These are phyloP conservation scores for Thelonectria olida DNA, from an alignment of 2,329 filamentous ascomycete genomes.

Conservation along the genomic window DNA sequence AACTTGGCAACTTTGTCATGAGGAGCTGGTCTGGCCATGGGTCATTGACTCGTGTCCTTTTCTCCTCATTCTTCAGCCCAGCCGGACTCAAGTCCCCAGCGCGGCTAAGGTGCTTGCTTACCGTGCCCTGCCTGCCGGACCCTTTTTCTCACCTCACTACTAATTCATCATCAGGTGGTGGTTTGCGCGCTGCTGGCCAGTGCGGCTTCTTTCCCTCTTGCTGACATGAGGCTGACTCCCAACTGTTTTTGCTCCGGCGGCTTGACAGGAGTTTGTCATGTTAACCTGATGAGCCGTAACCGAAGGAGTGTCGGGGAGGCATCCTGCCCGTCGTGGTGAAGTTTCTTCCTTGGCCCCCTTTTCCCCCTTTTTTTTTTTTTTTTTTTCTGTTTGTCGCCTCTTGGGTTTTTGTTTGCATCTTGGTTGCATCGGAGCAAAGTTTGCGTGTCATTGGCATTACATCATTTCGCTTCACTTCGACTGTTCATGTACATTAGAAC, in stretches of 20 bases:
- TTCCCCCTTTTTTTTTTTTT: slow-evolving; percentile 9
- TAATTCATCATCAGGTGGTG: background rate
- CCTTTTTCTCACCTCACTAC: too few relatives aligned
- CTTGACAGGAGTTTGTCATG: background rate
- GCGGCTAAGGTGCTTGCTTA: background rate
- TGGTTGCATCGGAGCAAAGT: background rate
- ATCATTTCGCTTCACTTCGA: background rate
- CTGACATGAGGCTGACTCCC: too few relatives aligned
- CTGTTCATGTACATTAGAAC: slow-evolving; percentile 21
- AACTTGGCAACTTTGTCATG: background rate
- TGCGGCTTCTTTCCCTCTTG: background rate
- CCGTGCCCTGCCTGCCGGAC: too few relatives aligned
- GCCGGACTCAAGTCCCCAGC: background rate
- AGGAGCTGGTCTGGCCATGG: background rate
- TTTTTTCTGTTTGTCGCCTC: slow-evolving; percentile 9
- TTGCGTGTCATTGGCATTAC: background rate
- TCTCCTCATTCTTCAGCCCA: background rate
- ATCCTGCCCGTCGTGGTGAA: background rate
- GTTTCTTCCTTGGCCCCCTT: too few relatives aligned
- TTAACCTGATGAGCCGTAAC: slow-evolving; percentile 1
- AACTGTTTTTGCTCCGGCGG: too few relatives aligned
- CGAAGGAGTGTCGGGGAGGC: background rate
- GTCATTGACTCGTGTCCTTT: slow-evolving; percentile 5
- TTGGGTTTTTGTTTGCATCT: slow-evolving; percentile 1
- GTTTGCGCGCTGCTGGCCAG: slow-evolving; percentile 4